Conservation (phyloP, 2,329 filamentous ascomycete species). For the Epicoccum nigrum region DNA sequence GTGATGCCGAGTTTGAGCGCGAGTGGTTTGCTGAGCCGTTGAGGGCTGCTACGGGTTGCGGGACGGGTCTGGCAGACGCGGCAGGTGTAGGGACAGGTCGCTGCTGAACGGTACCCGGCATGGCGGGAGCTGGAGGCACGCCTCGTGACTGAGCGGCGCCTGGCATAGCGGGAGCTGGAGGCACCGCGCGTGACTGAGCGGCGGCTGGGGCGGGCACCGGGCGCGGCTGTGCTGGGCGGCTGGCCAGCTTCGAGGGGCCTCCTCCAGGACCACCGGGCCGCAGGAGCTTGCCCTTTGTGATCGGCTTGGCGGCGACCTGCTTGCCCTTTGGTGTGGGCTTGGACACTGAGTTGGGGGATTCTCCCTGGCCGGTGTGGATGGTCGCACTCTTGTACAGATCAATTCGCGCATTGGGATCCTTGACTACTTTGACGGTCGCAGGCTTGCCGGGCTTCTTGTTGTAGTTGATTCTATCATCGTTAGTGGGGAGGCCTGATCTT, state of each 20-base stretch:
- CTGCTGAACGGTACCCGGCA: conserved; percentile 53
- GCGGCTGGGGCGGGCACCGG: conserved; percentile 42
- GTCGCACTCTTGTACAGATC: conserved; percentile 95
- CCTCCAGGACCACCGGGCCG: conserved; percentile 87
- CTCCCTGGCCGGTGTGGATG: conserved; percentile 84
- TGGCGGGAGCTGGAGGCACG: conserved; percentile 55
- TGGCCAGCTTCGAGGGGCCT: conserved; percentile 73
- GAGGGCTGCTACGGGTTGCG: conserved; percentile 62
- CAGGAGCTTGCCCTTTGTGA: conserved; percentile 91
- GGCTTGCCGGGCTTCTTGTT: conserved; percentile 97
- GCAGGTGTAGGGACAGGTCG: conserved; percentile 44
- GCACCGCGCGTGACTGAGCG: conserved; percentile 53
- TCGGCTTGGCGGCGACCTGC: conserved; percentile 83
- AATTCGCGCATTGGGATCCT: conserved; percentile 75
- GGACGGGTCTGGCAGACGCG: conserved; percentile 51
- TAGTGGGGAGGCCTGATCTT: conserved; percentile 19
- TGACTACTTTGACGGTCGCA: conserved; percentile 84
- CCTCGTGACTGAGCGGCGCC: conserved; percentile 51
- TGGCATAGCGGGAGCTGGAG: conserved; percentile 53
- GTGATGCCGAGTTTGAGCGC: conserved; percentile 50
- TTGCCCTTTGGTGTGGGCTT: conserved; percentile 86
- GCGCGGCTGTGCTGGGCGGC: conserved; percentile 52
- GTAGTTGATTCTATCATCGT: conserved; percentile 73
- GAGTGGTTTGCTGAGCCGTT: conserved; percentile 54
- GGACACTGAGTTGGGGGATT: conserved; percentile 81